These are phyloP conservation scores for Apiospora saccharicola DNA, from an alignment of 2,329 filamentous ascomycete species.

Conservation along the genomic window DNA sequence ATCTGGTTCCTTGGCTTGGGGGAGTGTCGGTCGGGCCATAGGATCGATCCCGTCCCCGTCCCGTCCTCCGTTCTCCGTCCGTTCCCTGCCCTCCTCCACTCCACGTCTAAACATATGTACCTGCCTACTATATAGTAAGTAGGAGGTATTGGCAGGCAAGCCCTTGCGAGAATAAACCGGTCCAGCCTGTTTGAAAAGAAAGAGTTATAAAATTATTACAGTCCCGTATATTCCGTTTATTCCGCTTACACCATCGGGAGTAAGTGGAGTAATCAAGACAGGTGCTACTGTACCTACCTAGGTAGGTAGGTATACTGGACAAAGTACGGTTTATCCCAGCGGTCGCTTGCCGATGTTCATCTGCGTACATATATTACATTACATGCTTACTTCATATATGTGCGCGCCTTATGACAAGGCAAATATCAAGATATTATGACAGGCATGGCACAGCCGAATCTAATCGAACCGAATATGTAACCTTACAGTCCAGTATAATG, in stretches of 20 bases:
- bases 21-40: background rate
- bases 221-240: too few species aligned
- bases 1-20: background rate
- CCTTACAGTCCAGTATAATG: background rate
- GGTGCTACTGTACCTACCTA: too few species aligned
- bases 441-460: constrained; percentile 17
- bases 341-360: background rate
- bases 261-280: too few species aligned
- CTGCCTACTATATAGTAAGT: too few species aligned
- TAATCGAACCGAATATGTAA: constrained; percentile 16
- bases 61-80: constrained; percentile 1
- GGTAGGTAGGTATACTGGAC: too few species aligned
- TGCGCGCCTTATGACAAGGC: background rate
- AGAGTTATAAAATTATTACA: too few species aligned
- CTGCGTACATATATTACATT: background rate
- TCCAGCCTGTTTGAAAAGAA: too few species aligned
- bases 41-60: background rate
- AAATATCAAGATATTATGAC: background rate
- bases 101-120: background rate
- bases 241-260: too few species aligned
- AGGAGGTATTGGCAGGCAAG: background rate
- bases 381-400: background rate
- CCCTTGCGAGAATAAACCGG: too few species aligned
- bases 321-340: too few species aligned
- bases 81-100: background rate